phyloP scores from a whole-genome alignment of 129 eudicot genomes.

The Saposhnikovia divaricata region DNA sequence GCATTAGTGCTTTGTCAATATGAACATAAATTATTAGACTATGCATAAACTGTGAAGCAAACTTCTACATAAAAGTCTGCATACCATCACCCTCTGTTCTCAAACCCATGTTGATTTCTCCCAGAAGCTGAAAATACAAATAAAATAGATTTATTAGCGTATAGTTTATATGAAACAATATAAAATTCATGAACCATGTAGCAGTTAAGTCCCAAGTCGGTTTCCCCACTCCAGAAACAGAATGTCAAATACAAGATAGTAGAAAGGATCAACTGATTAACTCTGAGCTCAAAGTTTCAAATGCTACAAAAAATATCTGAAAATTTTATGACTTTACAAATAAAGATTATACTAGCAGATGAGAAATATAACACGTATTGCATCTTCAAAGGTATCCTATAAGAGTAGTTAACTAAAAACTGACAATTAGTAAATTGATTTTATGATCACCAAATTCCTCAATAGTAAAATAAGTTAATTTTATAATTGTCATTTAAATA shows the following conservation, averaged over 20 bases:
- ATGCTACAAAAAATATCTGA: background rate
- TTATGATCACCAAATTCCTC: background rate
- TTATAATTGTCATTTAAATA: background rate
- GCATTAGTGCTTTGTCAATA: background rate
- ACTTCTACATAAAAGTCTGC: background rate
- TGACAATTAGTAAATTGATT: background rate
- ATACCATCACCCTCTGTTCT: conserved; percentile 59
- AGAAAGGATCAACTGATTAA: background rate
- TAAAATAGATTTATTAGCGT: conserved; percentile 4
- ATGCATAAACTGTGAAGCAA: background rate
- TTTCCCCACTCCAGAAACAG: background rate
- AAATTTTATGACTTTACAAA: background rate
- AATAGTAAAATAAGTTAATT: background rate
- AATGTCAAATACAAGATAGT: background rate
- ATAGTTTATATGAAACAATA: background rate
- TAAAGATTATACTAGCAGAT: background rate
- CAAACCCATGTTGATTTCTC: conserved; percentile 59
- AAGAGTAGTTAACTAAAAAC: background rate
- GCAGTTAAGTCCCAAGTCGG: background rate
- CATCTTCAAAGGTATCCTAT: background rate
- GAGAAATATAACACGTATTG: background rate
- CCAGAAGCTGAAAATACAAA: conserved; percentile 57
- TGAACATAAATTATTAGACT: background rate
- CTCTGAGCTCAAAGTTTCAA: background rate
- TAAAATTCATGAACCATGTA: background rate